Base-by-base conservation (phyloP, 1,284 basidiomycete species). In the Sphaerobolus stellatus region DNA sequence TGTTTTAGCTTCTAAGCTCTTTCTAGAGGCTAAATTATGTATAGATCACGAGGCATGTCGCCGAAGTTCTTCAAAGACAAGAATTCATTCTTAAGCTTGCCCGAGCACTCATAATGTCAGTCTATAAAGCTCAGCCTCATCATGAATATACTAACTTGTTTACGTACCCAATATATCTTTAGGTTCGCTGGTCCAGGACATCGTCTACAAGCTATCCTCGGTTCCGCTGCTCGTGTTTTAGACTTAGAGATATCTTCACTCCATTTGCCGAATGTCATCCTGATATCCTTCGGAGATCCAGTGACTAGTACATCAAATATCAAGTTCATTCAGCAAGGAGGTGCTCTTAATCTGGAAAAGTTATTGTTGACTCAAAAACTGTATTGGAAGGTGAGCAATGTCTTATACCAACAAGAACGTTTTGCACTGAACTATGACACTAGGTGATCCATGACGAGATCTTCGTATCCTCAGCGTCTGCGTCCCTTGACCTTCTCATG, bases 11-110 rank as follows among this genome's bases (percentile, higher is more conserved):
- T 52, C 29, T 30, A 36, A 49, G 41, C 33, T 52, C 22, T 25
- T 50, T 24, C 20, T 18, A 16, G 14, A 4, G 40, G 28, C 36
- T 40, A 2, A 33, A 4, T 50, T 50, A 31, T 2, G 29, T 20
- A 47, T 46, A 91, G 88, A 94, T 95, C 61, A 94, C 93, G 34
- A 88, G 88, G 62, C 93, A 95, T 65, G 89, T 95, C 20, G 92
- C 92, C 2, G 86, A 89, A 55, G 88, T 95, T 60, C 77, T 95
- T 46, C 84, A 88, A 63, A 81, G 94, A 18, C 92, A 96, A 68
- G 89, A 94, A 61, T 96, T 96, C 72, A 78, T 97, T 56, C 75
- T 95, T 68, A 96, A 96, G 75, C 81, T 96, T 36, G 82, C 89
- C 16, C 82, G 93, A 44, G 86, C 92, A 7, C 82, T 97, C 76